Evolutionary conservation across 495 filamentous ascomycete genomes (phyloP), one percentile per base, ranked within the genome.

Genomic region (Aspergillus funiculosus): DNA sequence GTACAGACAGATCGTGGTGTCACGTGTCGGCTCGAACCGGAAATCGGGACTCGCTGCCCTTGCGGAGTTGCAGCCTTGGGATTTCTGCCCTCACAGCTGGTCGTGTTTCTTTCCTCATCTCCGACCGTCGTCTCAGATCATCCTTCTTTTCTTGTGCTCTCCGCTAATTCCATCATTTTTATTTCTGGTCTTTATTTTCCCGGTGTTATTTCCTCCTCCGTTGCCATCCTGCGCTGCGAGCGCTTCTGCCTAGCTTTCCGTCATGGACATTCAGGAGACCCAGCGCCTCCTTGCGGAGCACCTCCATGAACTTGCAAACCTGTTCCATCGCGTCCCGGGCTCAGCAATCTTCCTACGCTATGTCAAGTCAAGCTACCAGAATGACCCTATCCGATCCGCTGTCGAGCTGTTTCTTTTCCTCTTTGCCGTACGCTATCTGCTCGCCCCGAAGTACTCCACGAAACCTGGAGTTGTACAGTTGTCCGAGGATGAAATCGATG

Each of bases 401-500:
- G 86, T 99, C 52, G 92, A 99, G 63, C 72, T 99, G 27, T 82
- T 97, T 43, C 79, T 99, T 37, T 88, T 99, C 51, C 78, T 99
- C 37, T 99, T 99, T 68, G 91, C 90, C 39, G 80, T 99, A 15
- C 79, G 90, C 34, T 99, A 99, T 58, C 73, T 99, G 14, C 74
- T 97, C 30, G 82, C 89, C 27, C 90, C 94, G 2, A 86, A 82
- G 30, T 98, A 97, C 66, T 85, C 86, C 39, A 95, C 89, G 43
- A 91, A 85, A 58, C 81, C 84, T 39, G 90, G 88, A 51, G 85
- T 89, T 51, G 88, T 96, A 39, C 81, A 85, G 51, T 67, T 98
- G 48, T 85, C 85, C 8, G 92, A 97, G 52, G 87, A 94, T 65
- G 92, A 99, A 67, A 91, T 99, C 52, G 92, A 99, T 59, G 92